phyloP scores from a whole-genome alignment of 768 basidiomycete species.

The Tulasnella sp. region DNA sequence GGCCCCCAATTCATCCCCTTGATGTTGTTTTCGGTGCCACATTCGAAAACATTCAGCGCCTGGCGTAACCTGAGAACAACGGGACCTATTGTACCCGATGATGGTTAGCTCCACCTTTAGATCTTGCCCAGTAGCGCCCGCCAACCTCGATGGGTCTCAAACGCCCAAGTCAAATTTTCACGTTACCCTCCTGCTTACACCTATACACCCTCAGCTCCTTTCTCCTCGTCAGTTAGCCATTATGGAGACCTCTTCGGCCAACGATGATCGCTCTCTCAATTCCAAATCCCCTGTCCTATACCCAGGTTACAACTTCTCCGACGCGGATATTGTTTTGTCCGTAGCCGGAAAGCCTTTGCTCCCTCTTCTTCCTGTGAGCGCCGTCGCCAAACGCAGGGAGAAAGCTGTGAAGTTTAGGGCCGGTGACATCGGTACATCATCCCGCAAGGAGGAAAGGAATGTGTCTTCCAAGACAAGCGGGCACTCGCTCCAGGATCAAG shows the following conservation, averaged over 20 bases:
- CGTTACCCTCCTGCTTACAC: no score
- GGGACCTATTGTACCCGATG: no score
- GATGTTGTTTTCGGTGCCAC: no score
- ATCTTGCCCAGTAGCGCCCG: no score
- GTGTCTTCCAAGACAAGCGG: not conserved
- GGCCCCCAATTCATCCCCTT: no score
- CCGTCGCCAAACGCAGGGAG: not conserved
- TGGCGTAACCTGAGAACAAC: no score
- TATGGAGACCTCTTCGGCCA: not conserved
- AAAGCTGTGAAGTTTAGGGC: not conserved
- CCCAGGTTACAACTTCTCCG: not conserved
- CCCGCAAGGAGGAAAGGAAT: not conserved
- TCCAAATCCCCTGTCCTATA: not conserved
- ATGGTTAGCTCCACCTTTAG: no score
- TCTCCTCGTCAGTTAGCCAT: not conserved
- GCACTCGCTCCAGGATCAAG: not conserved
- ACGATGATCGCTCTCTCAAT: not conserved
- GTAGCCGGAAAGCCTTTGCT: not conserved
- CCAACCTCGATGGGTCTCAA: no score
- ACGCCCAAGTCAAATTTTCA: no score
- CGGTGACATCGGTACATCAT: not conserved
- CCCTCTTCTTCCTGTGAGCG: not conserved
- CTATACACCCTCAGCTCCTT: no score
- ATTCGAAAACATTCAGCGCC: no score
- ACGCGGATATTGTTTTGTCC: not conserved